Base-by-base conservation (phyloP, 1,284 basidiomycete species). In the Athelia sp. region DNA sequence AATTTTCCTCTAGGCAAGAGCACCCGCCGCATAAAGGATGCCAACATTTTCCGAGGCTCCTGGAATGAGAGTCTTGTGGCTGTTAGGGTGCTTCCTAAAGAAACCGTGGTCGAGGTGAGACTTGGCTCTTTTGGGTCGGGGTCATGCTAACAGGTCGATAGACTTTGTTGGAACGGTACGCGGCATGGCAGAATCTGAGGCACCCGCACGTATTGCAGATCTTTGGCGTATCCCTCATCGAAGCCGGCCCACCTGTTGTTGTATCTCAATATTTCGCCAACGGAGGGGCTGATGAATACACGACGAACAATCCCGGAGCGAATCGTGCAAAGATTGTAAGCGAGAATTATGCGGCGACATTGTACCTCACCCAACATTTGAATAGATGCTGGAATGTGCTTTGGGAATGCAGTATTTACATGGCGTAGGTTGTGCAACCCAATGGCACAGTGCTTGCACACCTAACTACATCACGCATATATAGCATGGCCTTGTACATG, bases 391-490 rank as follows among this genome's bases (percentile, higher is more conserved):
- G 31, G 57, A 63, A 46, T 47, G 52, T 18, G 59, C 54, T 1
- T 36, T 55, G 3, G 62, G 62, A 17, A 62, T 62, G 59, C 52
- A 56, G 36, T 61, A 57, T 46, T 52, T 63, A 17, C 62, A 63
- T 47, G 47, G 50, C 23, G 60, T 59, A 40, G 4, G 53, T 49
- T 24, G n/a, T 40, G 15, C 36, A 17, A 40, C 36, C 19, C 36
- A 40, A 8, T 34, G 14, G 32, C 18, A 48, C 23, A 22, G 19
- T 34, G 2, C 40, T 21, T 45, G 18, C 19, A 21, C 26, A 24
- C 32, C n/a, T 32, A 3, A 17, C 22, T 31, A 45, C 44, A 50
- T 8, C 52, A 26, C 3, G 11, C 34, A 6, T 10, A 35, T 34
- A 13, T 43, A 59, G 58, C 50, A 50, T 19, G 49, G 51, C 22